Conservation (phyloP, 2,329 filamentous ascomycete species). For the Helotiales sp. region DNA sequence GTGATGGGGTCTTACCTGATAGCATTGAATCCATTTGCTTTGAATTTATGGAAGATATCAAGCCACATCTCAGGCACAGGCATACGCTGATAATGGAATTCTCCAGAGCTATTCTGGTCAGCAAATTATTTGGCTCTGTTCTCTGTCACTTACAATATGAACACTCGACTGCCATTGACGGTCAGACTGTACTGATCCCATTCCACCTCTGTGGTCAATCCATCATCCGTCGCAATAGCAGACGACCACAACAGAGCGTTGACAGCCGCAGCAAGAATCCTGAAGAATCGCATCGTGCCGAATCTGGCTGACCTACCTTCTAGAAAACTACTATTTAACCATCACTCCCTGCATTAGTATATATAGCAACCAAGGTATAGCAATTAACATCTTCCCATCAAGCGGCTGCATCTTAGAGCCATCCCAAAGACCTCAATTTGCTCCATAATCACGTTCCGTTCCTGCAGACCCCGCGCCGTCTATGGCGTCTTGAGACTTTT, state of each 20-base stretch:
- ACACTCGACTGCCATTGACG: conserved; percentile 48
- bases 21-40: conserved; percentile 53
- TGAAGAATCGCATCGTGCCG: conserved; percentile 23
- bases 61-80: conserved; percentile 54
- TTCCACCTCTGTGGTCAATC: conserved; percentile 44
- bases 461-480: neutral
- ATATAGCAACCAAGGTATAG: conserved; percentile 2
- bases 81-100: conserved; percentile 54
- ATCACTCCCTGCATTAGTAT: conserved; percentile 4
- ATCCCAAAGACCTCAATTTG: neutral
- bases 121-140: neutral
- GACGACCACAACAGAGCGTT: conserved; percentile 25
- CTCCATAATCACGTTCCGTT: neutral
- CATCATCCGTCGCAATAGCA: conserved; percentile 40
- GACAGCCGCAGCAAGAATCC: conserved; percentile 25
- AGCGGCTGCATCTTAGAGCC: neutral
- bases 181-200: conserved; percentile 54
- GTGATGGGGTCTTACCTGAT: conserved; percentile 37
- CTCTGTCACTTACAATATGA: conserved; percentile 40
- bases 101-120: conserved; percentile 30
- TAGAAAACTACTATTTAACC: neutral
- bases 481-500: neutral
- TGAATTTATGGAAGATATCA: conserved; percentile 55
- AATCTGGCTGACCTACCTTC: neutral
- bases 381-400: neutral